Evolutionary conservation across 495 filamentous ascomycete genomes (phyloP).

Genomic region (Hypoxylon trugodes): DNA sequence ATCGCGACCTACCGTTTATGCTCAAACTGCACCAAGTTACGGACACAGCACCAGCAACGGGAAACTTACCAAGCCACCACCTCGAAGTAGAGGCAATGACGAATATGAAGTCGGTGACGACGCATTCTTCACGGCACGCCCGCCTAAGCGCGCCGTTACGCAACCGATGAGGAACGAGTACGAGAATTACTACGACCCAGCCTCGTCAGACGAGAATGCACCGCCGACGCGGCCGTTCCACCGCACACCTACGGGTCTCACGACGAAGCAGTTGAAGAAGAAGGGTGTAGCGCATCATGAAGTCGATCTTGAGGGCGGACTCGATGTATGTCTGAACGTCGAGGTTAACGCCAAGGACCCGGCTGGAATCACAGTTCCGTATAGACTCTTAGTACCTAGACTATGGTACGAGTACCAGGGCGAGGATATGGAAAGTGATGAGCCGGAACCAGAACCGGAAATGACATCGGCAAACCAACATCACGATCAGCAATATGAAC

Average conservation of each 20-base stretch:
- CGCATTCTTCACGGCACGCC: conserved; percentile 50
- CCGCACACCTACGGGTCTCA: conserved; percentile 75
- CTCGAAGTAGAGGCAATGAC: conserved; percentile 36
- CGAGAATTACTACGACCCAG: conserved; percentile 2
- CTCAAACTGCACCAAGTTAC: no score
- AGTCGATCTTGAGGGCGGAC: conserved; percentile 76
- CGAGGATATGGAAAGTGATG: no score
- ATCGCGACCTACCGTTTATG: no score
- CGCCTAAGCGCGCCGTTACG: conserved; percentile 40
- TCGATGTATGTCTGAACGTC: conserved; percentile 86
- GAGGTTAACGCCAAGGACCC: conserved; percentile 88
- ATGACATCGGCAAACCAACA: no score
- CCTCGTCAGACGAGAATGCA: conserved; percentile 11
- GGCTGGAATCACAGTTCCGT: conserved; percentile 85
- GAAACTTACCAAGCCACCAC: no score
- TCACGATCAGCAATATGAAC: background rate
- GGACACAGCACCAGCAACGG: no score
- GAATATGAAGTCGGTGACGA: conserved; percentile 57
- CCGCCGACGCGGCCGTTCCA: conserved; percentile 63
- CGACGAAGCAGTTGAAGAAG: conserved; percentile 64
- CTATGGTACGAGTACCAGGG: conserved; percentile 64
- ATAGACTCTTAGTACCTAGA: conserved; percentile 84
- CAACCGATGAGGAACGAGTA: conserved; percentile 22
- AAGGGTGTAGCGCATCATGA: conserved; percentile 36
- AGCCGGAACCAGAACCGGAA: background rate